Percentiles rank a stretch among this genome's conserved stretches.
Conservation (phyloP, 805 yeast species). For the Myxozyma neotropica region DNA sequence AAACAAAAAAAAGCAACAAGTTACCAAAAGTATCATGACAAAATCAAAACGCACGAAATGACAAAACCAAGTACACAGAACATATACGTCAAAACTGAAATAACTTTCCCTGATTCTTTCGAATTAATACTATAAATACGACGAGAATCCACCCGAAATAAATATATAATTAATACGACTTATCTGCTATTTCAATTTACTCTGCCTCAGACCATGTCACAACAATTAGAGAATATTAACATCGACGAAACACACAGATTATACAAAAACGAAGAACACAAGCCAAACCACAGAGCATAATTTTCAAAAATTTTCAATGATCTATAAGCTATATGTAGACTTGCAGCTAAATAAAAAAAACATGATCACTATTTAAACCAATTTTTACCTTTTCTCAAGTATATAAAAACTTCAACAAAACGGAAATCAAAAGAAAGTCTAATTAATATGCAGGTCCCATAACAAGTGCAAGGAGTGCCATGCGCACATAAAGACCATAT, state of each 20-base stretch:
- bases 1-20: neutral
- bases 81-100: constrained; percentile 7
- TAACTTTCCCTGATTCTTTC: constrained; percentile 5
- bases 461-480: constrained; percentile 98
- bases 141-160: neutral
- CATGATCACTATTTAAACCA: neutral
- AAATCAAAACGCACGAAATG: neutral
- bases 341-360: neutral
- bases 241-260: neutral
- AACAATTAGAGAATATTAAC: neutral
- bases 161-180: neutral
- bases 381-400: neutral
- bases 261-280: neutral
- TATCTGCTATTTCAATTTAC: neutral
- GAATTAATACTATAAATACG: neutral
- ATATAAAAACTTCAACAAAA: neutral
- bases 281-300: neutral
- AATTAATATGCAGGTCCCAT: constrained; percentile 57
- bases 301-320: neutral
- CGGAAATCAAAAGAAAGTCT: neutral
- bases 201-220: neutral
- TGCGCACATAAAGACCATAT: constrained; percentile 95
- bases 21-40: too few species aligned
- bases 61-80: neutral
- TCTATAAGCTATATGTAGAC: neutral